phyloP scores from a whole-genome alignment of 257 asterid genomes.

The Solanum phureja region DNA sequence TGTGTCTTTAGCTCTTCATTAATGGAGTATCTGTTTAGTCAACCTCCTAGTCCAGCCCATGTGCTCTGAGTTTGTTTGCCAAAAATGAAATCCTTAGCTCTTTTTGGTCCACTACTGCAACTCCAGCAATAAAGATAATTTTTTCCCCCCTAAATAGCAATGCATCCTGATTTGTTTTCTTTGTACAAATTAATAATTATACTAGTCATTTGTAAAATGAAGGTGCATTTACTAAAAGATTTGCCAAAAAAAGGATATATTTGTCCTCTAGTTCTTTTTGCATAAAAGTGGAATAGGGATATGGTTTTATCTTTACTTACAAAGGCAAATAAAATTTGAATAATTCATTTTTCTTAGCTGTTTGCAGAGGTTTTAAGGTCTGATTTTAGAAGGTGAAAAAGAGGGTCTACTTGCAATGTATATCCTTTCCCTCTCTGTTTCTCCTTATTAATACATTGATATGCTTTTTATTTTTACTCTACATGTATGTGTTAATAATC shows the following conservation, averaged over 20 bases:
- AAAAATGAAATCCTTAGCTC: neutral
- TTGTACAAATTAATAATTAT: too few species aligned
- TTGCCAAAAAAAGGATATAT: neutral
- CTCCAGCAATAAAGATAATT: neutral
- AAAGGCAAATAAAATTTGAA: neutral
- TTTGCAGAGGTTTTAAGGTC: neutral
- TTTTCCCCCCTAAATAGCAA: neutral
- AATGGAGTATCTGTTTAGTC: neutral
- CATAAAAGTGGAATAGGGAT: neutral
- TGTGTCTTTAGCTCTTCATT: neutral
- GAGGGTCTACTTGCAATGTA: neutral
- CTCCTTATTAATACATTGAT: neutral
- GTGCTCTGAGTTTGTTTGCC: neutral
- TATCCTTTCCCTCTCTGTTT: neutral
- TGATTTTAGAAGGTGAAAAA: neutral
- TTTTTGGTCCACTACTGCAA: neutral
- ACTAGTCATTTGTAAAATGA: neutral
- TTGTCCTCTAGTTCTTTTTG: neutral
- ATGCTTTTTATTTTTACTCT: neutral
- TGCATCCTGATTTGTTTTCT: too few species aligned
- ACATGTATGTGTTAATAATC: neutral
- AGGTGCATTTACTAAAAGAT: neutral
- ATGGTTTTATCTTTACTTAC: neutral
- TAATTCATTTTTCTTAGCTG: neutral
- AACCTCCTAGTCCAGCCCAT: neutral